These are phyloP conservation scores for Meredithiella fracta DNA, from an alignment of 2,329 filamentous ascomycete species.

Conservation along the genomic window DNA sequence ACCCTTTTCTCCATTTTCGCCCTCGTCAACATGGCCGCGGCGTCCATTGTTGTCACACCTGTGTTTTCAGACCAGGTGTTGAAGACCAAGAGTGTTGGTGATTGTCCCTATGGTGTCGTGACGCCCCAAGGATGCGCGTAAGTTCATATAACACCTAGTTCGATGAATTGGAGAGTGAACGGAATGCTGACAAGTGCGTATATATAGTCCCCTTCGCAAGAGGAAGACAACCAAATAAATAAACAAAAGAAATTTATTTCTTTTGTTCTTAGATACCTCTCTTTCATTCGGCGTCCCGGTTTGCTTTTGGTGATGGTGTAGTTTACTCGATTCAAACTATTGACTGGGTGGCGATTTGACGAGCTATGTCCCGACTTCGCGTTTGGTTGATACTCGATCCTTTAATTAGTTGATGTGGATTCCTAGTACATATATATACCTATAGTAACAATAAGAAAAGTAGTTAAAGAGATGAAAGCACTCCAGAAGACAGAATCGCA, in stretches of 20 bases:
- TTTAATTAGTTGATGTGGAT: slow-evolving; percentile 5
- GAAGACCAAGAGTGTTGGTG: slow-evolving; percentile 25
- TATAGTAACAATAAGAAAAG: not conserved
- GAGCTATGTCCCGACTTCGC: not conserved
- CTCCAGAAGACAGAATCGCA: too few species aligned
- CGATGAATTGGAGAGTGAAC: too few species aligned
- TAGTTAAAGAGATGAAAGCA: not conserved
- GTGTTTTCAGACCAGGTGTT: slow-evolving; percentile 35
- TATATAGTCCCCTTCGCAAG: not conserved
- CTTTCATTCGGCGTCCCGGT: too few species aligned
- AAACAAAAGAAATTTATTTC: too few species aligned
- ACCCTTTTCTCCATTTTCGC: slow-evolving; percentile 25
- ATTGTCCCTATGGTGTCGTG: slow-evolving; percentile 40
- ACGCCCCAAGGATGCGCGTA: slow-evolving; percentile 43
- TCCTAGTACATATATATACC: slow-evolving; percentile 2
- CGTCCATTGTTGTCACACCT: slow-evolving; percentile 40
- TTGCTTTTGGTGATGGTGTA: not conserved
- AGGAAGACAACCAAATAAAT: not conserved
- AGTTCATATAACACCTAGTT: slow-evolving; percentile 17
- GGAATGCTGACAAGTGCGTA: too few species aligned
- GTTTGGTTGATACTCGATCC: not conserved
- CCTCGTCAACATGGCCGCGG: slow-evolving; percentile 30
- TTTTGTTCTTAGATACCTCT: not conserved
- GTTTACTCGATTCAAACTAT: not conserved
- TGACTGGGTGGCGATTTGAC: not conserved